Evolutionary conservation across 2,329 filamentous ascomycete species (phyloP).

Genomic region (Raffaelea ambrosiae): DNA sequence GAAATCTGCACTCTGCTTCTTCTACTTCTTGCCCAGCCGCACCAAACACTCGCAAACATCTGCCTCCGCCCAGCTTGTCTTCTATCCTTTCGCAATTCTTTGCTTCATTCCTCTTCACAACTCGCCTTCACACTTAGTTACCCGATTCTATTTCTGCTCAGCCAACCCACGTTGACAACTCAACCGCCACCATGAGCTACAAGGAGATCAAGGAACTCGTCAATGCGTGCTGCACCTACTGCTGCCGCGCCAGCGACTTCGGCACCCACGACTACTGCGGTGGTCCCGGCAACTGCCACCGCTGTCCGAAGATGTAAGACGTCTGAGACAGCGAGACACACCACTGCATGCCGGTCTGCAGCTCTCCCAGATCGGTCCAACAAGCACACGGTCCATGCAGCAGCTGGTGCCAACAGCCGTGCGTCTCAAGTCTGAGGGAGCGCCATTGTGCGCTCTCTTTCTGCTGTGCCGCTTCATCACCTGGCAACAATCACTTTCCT

Average conservation of each 20-base stretch:
- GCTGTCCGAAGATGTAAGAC: conserved; percentile 25
- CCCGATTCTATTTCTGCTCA: too few relatives aligned
- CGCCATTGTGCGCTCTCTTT: not conserved
- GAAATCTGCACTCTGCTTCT: not conserved
- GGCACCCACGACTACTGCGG: conserved; percentile 42
- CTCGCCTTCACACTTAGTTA: too few relatives aligned
- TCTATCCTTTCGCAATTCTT: not conserved
- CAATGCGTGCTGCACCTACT: conserved; percentile 42
- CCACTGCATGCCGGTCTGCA: not conserved
- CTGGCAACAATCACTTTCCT: not conserved
- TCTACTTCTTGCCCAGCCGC: not conserved
- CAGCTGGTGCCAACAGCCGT: not conserved
- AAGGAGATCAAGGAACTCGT: conserved; percentile 34
- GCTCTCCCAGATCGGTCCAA: not conserved
- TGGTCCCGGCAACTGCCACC: conserved; percentile 31
- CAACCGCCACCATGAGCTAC: conserved; percentile 28
- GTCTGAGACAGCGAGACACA: not conserved
- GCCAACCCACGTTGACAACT: not conserved
- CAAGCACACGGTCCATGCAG: not conserved
- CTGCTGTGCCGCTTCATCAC: too few relatives aligned
- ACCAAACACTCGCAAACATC: not conserved
- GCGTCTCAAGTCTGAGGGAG: conserved; percentile 9
- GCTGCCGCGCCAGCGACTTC: conserved; percentile 41
- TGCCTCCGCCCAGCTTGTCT: not conserved
- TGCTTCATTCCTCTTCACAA: not conserved